Percentiles rank a stretch among this genome's conserved stretches.
Evolutionary conservation across 768 basidiomycete genomes (phyloP).

Genomic region (Pleurotus pulmonarius): DNA sequence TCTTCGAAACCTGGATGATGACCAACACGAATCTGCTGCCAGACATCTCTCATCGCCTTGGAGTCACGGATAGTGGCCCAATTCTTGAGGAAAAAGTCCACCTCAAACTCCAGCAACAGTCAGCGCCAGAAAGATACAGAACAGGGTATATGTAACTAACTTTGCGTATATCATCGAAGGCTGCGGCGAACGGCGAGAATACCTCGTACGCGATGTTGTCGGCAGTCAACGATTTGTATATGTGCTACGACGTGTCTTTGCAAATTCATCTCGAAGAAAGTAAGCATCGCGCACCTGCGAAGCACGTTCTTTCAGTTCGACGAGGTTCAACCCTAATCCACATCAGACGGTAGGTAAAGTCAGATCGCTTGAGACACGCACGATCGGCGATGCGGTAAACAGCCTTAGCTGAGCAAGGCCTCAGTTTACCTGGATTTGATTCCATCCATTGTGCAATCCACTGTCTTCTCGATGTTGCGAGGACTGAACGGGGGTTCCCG

Average conservation of each 20-base stretch:
- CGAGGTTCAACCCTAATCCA: conserved; percentile 60
- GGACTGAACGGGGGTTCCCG: not conserved
- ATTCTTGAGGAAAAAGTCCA: conserved; percentile 75
- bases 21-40: conserved; percentile 81
- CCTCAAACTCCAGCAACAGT: conserved; percentile 50
- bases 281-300: conserved; percentile 34
- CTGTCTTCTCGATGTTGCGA: conserved; percentile 34
- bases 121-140: conserved; percentile 26
- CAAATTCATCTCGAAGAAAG: not conserved
- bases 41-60: conserved; percentile 78
- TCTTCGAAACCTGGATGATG: conserved; percentile 88
- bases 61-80: conserved; percentile 84
- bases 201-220: conserved; percentile 84
- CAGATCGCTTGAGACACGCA: conserved; percentile 29
- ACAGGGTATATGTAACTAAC: conserved; percentile 24
- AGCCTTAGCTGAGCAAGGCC: conserved; percentile 80
- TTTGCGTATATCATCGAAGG: conserved; percentile 79
- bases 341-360: not conserved
- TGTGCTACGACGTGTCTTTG: conserved; percentile 56
- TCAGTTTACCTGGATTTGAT: conserved; percentile 56
- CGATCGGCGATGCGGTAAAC: conserved; percentile 82
- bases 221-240: conserved; percentile 68
- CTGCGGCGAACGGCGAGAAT: conserved; percentile 81
- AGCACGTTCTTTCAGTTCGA: conserved; percentile 71
- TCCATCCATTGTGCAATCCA: conserved; percentile 75